Base-by-base conservation (phyloP, 2,329 filamentous ascomycete species). In the Fusarium sterilihyphosum region DNA sequence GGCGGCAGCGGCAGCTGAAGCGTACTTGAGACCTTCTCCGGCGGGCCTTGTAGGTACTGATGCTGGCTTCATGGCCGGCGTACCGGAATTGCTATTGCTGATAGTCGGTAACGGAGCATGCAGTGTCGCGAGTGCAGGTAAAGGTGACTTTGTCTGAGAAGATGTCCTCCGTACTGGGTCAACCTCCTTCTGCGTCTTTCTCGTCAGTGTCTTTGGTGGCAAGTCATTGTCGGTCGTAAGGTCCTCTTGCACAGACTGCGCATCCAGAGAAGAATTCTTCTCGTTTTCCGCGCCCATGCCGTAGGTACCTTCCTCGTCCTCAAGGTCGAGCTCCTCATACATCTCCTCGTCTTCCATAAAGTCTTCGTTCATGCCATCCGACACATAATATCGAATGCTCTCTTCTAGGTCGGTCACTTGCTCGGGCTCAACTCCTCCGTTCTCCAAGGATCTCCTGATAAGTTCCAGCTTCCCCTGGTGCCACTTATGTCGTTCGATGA, bases 401-500 rank as follows among this genome's bases (percentile, higher is more conserved):
- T 98, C 96, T 82, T 98, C 94, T 61, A 98, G 86, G 5, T 96
- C 94, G 73, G 91, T 92, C 76, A 99, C 95, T 81, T 96, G 92
- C 10, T 95, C 93, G 26, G 92, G 89, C 66, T 98, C 96, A 76
- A 98, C 90, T 73, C 92, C 94, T 65, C 95, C 96, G 80, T 99
- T 99, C 81, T 98, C 95, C 75, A 99, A 86, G 35, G 94, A 94
- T 76, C 96, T 91, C 78, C 96, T 91, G 79, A 98, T 91, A 67
- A 98, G 88, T 84, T 99, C 96, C 73, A 99, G 88, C 82, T 97
- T 98, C 74, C 91, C 91, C 81, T 97, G 93, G 81, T 99, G 96
- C 93, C 94, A 98, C 84, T 98, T 98, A 87, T 98, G 96, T 78
- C 93, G 91, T 82, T 99, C 96, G 77, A 95, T 94, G 78, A 92